Evolutionary conservation across 495 filamentous ascomycete species (phyloP).

Genomic region (Cetradonia linearis): DNA sequence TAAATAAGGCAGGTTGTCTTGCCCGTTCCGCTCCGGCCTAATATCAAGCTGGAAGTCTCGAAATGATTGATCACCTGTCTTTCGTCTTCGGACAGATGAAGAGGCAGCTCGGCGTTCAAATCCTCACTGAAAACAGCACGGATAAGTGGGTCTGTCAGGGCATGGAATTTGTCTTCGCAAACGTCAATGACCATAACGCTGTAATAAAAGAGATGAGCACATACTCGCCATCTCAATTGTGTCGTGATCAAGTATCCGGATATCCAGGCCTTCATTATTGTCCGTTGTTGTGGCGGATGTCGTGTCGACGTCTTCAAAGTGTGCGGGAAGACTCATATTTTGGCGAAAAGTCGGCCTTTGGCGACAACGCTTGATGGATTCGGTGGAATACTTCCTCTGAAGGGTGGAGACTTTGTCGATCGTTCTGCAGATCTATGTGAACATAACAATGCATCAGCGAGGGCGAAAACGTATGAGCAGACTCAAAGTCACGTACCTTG

Average conservation of each 20-base stretch:
- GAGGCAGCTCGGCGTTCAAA: constrained; percentile 29
- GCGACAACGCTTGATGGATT: constrained; percentile 19
- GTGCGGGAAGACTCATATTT: not conserved
- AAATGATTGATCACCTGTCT: constrained; percentile 30
- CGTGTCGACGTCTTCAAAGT: not conserved
- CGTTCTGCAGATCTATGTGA: not conserved
- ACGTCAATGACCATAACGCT: not conserved
- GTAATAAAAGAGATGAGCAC: not conserved
- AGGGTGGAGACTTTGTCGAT: constrained; percentile 14
- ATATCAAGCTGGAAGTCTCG: constrained; percentile 30
- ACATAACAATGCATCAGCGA: not conserved
- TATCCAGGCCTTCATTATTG: not conserved
- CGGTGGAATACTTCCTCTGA: constrained; percentile 19
- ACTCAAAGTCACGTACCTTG: not conserved
- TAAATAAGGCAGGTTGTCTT: constrained; percentile 39
- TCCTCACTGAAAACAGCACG: constrained; percentile 18
- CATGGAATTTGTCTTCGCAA: constrained; percentile 31
- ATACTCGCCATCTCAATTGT: constrained; percentile 27
- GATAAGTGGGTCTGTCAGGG: constrained; percentile 32
- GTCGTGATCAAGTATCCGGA: constrained; percentile 13
- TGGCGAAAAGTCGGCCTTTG: not conserved
- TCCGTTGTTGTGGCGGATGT: not conserved
- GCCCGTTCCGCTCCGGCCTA: constrained; percentile 39
- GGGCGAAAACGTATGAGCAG: not conserved
- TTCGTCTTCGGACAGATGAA: constrained; percentile 34